Base-by-base conservation (phyloP, 306 rosid genomes). In the Castanea sativa region DNA sequence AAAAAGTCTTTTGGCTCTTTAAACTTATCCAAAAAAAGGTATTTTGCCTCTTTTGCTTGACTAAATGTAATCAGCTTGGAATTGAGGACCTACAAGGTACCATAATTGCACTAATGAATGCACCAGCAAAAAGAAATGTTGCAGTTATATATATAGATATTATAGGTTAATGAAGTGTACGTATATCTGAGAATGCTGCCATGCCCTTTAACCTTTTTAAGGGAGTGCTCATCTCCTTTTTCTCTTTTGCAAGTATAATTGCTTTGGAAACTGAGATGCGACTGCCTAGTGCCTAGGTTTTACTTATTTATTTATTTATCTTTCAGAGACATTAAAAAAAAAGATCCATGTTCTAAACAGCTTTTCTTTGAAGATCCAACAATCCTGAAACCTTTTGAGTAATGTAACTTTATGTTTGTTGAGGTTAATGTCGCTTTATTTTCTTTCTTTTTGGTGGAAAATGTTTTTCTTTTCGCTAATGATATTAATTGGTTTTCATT, bases 401-500 rank as follows among this genome's bases (percentile, higher is more conserved):
- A 35, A 68, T 68, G 14, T 23, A 10, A 68, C 52, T 35, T 68
- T 19, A 11, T 33, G 52, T 5, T n/a, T 68, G 72, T 49, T 63
- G 76, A 71, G 69, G 20, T 30, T 53, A 8, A 9, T 45, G 5
- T 38, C 1, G 0, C 12, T 49, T 41, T 41, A 41, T 41, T 41
- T 41, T 41, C 45, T 8, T 41, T 41, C 45, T 41, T 41, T 41
- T 0, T 41, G 45, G 45, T 41, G 45, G 45, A 41, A 41, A 41
- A 41, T 41, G 45, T 41, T 0, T 41, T 75, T 9, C 30, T 38
- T 14, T 15, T 70, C 5, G 27, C 71, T 73, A 35, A 77, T 57
- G 16, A 0, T 71, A 27, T 15, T 69, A 14, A 30, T 11, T 68
- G 76, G 43, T 80, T 82, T 78, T 64, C 38, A 43, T 78, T 88